Base-by-base conservation (phyloP, 805 yeast genomes). In the Cyberlindnera americana region DNA sequence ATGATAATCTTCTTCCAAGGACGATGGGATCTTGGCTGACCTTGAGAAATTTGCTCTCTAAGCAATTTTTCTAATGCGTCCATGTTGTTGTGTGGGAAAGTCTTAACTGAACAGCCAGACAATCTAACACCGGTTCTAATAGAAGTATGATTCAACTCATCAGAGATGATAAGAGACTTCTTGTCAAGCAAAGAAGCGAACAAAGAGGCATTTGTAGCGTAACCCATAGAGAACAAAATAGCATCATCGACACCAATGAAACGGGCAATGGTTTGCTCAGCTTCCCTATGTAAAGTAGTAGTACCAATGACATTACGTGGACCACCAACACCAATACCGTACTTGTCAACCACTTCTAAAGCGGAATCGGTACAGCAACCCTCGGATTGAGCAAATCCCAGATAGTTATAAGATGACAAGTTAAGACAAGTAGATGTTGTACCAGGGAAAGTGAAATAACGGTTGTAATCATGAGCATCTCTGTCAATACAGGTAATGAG, bases 301-400 rank as follows among this genome's bases (percentile, higher is more conserved):
- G 93, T 78, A 37, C 98, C 99, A 38, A 78, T 72, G 30, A 71
- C 64, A 44, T 76, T 69, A 56, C 95, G 75, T 31, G 97, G 78
- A 31, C 95, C 90, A 48, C 91, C 81, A 2, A 82, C 72, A 9
- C 89, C 73, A 29, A 88, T 70, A 37, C 98, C 98, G 54, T 81
- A 78, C 33, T 77, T 65, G n/a, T 74, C 67, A 29, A 87, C 72
- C 27, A 77, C 60, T 29, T 73, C 66, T 48, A 84, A 68, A 8
- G 96, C 83, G 37, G 73, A 72, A 44, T 83, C 89, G 3, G 97
- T 88, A 64, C 99, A 93, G 39, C 70, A 72, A 44, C 99, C 99
- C 48, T 79, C 82, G 38, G 95, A 83, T 66, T 93, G 98, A 17
- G 96, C 99, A 66, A 93, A 93, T 1, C 99, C 99, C 44, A 93